A percentile compares a stretch with the other conserved stretches of the same genome.
Evolutionary conservation across 345 rosid species (phyloP).

Genomic region (Gossypium herbaceum): DNA sequence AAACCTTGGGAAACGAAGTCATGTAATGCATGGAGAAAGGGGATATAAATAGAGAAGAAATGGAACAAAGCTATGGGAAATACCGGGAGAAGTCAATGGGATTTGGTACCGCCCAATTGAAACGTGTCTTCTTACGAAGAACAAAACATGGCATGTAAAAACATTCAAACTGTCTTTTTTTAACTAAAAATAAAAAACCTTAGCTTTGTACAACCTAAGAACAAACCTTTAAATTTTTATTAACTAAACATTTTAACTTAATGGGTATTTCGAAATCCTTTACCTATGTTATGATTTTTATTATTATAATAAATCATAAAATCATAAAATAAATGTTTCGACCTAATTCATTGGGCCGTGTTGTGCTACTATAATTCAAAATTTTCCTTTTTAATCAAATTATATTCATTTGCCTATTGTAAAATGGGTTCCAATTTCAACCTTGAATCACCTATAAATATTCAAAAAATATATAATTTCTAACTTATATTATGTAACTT

Average conservation of each 20-base stretch:
- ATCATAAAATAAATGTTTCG: no score
- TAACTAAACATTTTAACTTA: neutral
- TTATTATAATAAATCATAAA: no score
- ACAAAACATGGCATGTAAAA: neutral
- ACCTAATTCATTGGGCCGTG: no score
- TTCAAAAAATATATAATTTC: no score
- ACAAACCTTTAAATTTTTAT: neutral
- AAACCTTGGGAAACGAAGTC: neutral
- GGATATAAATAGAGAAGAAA: slow-evolving; percentile 24
- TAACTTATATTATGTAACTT: no score
- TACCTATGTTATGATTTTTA: no score
- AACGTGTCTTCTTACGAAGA: slow-evolving; percentile 38
- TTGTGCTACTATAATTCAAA: no score
- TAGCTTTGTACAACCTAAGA: neutral
- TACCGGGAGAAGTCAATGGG: slow-evolving; percentile 38
- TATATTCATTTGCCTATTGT: no score
- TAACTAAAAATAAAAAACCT: neutral
- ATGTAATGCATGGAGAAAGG: slow-evolving; percentile 10
- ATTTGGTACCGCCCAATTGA: slow-evolving; percentile 70
- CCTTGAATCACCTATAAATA: no score
- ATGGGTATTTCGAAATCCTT: neutral
- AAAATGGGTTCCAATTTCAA: no score
- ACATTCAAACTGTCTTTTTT: slow-evolving; percentile 6
- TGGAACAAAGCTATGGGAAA: slow-evolving; percentile 15
- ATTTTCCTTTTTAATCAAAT: no score